A percentile compares a stretch with the other conserved stretches of the same genome.
These are phyloP conservation scores for Orychophragmus violaceus DNA, from an alignment of 345 rosid species.

Conservation along the genomic window DNA sequence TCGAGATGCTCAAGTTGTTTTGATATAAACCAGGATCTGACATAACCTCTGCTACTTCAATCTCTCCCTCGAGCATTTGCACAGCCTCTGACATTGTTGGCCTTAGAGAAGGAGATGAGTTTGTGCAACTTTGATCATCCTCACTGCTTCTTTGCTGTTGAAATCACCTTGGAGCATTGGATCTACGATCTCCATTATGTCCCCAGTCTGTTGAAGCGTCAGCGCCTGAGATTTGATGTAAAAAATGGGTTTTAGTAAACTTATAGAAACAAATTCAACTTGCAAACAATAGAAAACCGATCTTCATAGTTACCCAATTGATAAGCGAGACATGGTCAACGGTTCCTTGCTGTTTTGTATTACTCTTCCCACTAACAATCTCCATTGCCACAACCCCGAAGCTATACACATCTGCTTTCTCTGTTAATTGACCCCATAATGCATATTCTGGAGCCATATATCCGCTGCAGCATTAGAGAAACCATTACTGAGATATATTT, in stretches of 20 bases:
- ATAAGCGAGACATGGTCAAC: conserved; percentile 25
- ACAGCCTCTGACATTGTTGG: background rate
- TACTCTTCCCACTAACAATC: conserved; percentile 36
- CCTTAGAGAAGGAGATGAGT: background rate
- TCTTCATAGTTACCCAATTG: conserved; percentile 32
- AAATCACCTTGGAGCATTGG: background rate
- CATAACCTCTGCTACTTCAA: background rate
- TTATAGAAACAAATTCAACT: background rate
- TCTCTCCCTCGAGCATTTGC: background rate
- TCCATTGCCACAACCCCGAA: conserved; percentile 41
- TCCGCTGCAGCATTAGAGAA: conserved; percentile 20
- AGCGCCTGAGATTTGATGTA: background rate
- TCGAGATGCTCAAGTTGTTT: background rate
- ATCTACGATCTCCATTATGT: background rate
- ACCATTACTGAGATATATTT: background rate
- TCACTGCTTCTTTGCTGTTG: background rate
- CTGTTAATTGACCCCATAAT: conserved; percentile 36
- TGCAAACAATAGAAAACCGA: background rate
- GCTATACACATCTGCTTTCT: conserved; percentile 46
- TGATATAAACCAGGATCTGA: background rate
- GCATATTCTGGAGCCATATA: conserved; percentile 42
- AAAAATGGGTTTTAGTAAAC: background rate
- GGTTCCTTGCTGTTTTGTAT: background rate
- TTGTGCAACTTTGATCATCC: background rate
- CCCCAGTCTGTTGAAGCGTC: background rate